Conservation (phyloP, 164 flowering plant genomes). For the Nymphaea thermarum region DNA sequence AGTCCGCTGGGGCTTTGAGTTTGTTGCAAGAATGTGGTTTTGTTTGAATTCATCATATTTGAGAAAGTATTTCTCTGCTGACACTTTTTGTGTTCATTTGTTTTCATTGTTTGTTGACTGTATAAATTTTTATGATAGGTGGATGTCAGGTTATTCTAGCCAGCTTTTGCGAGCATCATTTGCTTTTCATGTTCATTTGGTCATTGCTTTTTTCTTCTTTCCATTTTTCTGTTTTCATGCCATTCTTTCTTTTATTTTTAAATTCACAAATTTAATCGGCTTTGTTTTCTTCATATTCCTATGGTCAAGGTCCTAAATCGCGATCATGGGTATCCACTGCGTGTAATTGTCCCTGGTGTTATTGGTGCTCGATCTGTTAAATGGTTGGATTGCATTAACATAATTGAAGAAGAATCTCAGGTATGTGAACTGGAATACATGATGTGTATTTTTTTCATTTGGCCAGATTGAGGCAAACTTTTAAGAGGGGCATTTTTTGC, state of each 20-base stretch:
- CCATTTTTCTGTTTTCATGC: background rate
- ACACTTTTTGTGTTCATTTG: no score
- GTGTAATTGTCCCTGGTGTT: conserved; percentile 86
- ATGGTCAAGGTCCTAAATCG: conserved; percentile 60
- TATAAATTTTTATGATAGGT: no score
- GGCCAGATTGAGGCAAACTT: background rate
- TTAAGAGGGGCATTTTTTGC: conserved; percentile 2
- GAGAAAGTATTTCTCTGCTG: no score
- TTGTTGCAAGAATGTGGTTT: no score
- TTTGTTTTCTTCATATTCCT: background rate
- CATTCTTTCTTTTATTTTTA: no score
- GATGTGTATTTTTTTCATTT: background rate
- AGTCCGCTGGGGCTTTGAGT: no score
- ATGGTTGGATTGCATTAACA: conserved; percentile 76
- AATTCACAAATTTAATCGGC: background rate
- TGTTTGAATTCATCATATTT: no score
- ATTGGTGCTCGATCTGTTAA: conserved; percentile 98
- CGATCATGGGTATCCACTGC: conserved; percentile 93
- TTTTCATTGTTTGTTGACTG: no score
- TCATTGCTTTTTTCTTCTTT: background rate
- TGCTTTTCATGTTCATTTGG: no score
- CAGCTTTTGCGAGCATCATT: no score
- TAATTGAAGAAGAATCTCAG: conserved; percentile 88
- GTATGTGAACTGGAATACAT: conserved; percentile 16
- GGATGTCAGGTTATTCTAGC: no score